Base-by-base conservation (phyloP, 2,329 filamentous ascomycete genomes). In the Lithohypha guttulata region DNA sequence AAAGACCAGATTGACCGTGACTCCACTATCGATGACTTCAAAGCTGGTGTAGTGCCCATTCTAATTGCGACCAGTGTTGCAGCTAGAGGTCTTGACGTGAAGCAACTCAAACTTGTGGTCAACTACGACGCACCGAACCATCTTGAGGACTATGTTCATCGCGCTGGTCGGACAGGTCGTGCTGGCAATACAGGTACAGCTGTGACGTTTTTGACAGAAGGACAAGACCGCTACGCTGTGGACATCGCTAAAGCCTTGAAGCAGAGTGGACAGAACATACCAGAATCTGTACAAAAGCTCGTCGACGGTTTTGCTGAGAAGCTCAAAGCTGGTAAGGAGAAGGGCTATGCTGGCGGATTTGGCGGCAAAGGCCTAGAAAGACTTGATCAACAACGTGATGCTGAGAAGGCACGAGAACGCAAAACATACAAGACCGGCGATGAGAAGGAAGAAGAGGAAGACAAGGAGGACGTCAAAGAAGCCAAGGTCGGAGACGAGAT, bases 51-150 rank as follows among this genome's bases (percentile, higher is more conserved):
- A 29, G 76, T 93, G 33, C 87, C 87, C 0, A 81, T 98, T 41
- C 69, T 98, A 55, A 81, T 96, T 54, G 91, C 91, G 8, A 98
- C 91, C 0, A 95, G 89, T 8, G 85, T 98, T 42, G 91, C 91
- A 26, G 91, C 91, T 35, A 83, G 91, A 59, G 91, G 91, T 44
- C 69, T 98, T 27, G 91, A 98, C 58, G 89, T 98, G 30, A 94
- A 95, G 62, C 85, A 93, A 58, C 70, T 98, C 22, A 95, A 93
- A 60, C 72, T 96, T 21, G 91, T 98, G 6, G 79, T 98, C 63
- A 96, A 96, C 62, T 95, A 85, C 57, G 87, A 95, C 55, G 84
- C 81, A 1, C 89, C 87, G 1, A 93, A 93, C 53, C 87, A 96
- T 62, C 63, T 94, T 45, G 91, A 98, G 62, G 91, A 96, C 56